Evolutionary conservation across 352 stramenopile species (phyloP).

Genomic region (Phytopythium vexans): DNA sequence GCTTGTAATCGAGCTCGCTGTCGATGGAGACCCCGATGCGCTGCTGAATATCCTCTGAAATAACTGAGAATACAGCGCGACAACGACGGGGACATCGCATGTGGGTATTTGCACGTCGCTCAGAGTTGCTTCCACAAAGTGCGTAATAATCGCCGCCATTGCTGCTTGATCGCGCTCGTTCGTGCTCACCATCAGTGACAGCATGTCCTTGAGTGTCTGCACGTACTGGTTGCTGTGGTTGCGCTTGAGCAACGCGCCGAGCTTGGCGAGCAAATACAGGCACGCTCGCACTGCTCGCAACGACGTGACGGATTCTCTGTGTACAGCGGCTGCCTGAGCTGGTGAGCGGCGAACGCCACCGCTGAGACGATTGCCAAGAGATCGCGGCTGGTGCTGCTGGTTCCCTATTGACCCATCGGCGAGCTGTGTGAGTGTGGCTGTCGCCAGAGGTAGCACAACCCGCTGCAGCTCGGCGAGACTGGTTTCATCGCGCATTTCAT

Average conservation of each 20-base stretch:
- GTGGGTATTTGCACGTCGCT: conserved; percentile 46
- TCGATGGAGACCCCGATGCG: conserved; percentile 13
- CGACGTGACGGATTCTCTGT: background rate
- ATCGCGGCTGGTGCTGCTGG: background rate
- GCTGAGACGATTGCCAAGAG: background rate
- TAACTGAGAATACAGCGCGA: conserved; percentile 27
- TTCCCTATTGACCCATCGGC: conserved; percentile 8
- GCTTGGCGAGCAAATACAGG: conserved; percentile 36
- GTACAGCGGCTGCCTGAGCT: background rate
- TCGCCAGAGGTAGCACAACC: conserved; percentile 54
- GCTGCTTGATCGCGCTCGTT: conserved; percentile 4
- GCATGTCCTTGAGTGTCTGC: conserved; percentile 45
- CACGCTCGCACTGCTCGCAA: conserved; percentile 25
- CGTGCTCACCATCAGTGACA: conserved; percentile 10
- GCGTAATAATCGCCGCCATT: conserved; percentile 18
- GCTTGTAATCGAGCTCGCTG: background rate
- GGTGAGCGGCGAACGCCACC: background rate
- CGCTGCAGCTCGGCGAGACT: conserved; percentile 22
- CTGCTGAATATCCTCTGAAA: conserved; percentile 39
- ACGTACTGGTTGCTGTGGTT: conserved; percentile 61
- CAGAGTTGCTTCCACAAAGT: conserved; percentile 34
- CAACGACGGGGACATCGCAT: conserved; percentile 37
- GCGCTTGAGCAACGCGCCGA: conserved; percentile 36
- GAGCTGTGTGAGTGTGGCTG: conserved; percentile 50
- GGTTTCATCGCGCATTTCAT: conserved; percentile 17